Percentiles rank a stretch among this genome's conserved stretches.
Evolutionary conservation across 768 basidiomycete species (phyloP).

Genomic region (Tylopilus plumbeoviolaceoides): DNA sequence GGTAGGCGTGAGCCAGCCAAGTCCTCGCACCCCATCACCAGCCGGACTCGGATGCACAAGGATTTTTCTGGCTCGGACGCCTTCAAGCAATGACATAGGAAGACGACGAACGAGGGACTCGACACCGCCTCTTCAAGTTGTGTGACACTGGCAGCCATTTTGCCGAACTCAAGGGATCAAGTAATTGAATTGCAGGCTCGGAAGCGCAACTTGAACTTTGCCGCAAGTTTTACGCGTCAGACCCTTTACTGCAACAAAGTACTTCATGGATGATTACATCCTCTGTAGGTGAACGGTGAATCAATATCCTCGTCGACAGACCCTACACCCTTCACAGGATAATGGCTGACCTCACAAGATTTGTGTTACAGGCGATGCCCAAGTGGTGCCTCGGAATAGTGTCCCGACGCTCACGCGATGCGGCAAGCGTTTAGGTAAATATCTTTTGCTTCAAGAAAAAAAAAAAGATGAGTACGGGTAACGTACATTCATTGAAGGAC

Average conservation of each 20-base stretch:
- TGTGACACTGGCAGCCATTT: conserved; percentile 10
- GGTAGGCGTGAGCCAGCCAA: conserved; percentile 3
- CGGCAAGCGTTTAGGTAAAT: conserved; percentile 6
- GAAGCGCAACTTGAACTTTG: conserved; percentile 11
- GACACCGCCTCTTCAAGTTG: conserved; percentile 1
- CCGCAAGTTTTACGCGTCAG: conserved; percentile 6
- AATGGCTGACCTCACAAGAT: conserved; percentile 2
- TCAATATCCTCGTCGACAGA: conserved; percentile 3
- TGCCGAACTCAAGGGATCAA: conserved; percentile 17
- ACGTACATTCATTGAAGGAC: background rate
- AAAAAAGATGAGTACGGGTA: background rate
- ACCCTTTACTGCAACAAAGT: conserved; percentile 4
- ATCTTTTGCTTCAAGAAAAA: background rate
- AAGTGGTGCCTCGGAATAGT: conserved; percentile 7
- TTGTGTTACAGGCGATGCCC: background rate
- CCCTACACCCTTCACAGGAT: background rate
- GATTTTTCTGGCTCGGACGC: conserved; percentile 6
- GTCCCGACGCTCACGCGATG: background rate
- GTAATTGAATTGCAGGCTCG: conserved; percentile 16
- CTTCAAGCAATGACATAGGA: conserved; percentile 5
- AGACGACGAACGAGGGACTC: conserved; percentile 3
- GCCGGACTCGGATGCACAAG: conserved; percentile 3
- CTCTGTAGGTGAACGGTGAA: conserved; percentile 8
- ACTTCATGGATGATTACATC: background rate
- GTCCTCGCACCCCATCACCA: conserved; percentile 10